phyloP scores from a whole-genome alignment of 2,329 filamentous ascomycete species.

The Lachnellula subtilissima region DNA sequence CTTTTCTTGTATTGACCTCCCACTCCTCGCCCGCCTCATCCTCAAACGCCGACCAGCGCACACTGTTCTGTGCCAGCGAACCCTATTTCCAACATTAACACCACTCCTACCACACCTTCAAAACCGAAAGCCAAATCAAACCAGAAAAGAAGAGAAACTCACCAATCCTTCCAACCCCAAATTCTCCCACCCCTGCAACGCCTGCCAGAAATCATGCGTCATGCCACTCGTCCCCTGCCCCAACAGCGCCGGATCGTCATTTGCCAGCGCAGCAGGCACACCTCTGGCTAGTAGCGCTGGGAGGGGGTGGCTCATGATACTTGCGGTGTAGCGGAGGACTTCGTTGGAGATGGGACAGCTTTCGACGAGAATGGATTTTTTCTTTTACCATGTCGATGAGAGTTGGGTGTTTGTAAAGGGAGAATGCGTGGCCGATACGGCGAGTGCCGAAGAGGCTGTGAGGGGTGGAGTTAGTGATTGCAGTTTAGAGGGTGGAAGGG shows the following conservation, averaged over 20 bases:
- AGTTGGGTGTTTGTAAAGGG: slow-evolving; percentile 81
- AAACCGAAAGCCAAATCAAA: neutral
- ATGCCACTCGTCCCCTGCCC: slow-evolving; percentile 75
- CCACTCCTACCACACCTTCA: neutral
- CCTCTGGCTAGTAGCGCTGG: slow-evolving; percentile 78
- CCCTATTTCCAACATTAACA: slow-evolving; percentile 13
- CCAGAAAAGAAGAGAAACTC: slow-evolving; percentile 33
- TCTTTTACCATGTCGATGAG: slow-evolving; percentile 81
- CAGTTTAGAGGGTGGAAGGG: no score
- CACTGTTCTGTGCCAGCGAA: slow-evolving; percentile 76
- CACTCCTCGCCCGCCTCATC: slow-evolving; percentile 70
- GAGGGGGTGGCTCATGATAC: slow-evolving; percentile 70
- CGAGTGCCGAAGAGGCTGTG: slow-evolving; percentile 74
- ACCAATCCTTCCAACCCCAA: slow-evolving; percentile 79
- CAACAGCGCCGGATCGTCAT: slow-evolving; percentile 85
- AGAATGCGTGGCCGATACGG: slow-evolving; percentile 81
- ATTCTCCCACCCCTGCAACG: slow-evolving; percentile 82
- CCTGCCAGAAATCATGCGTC: slow-evolving; percentile 90
- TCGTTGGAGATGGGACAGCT: slow-evolving; percentile 87
- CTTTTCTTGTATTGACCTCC: slow-evolving; percentile 64
- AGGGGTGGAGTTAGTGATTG: slow-evolving; percentile 49
- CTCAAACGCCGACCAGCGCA: slow-evolving; percentile 81
- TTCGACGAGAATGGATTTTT: slow-evolving; percentile 78
- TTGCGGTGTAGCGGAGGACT: slow-evolving; percentile 70
- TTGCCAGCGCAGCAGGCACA: slow-evolving; percentile 75